Evolutionary conservation across 1,139 yeast species (phyloP).

Genomic region (Tardiomyces depauwii): DNA sequence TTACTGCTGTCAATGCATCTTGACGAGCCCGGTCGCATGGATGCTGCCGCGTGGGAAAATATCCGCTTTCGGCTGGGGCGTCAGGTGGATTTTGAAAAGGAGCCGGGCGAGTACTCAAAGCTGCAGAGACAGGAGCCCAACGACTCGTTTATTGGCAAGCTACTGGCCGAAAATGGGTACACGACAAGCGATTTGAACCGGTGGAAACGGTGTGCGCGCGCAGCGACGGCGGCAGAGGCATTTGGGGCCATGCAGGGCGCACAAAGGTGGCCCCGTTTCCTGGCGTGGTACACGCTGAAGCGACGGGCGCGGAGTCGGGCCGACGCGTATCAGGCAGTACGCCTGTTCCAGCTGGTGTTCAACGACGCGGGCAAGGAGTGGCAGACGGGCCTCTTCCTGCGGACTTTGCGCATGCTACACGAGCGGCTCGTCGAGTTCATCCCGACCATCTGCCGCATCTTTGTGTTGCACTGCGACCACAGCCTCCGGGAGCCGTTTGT

Average conservation of each 20-base stretch:
- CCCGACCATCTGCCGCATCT: conserved; percentile 18
- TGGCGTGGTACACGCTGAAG: conserved; percentile 14
- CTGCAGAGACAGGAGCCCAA: neutral
- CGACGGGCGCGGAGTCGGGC: neutral
- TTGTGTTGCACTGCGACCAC: conserved; percentile 9
- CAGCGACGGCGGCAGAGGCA: conserved; percentile 11
- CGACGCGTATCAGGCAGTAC: neutral
- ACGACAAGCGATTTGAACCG: conserved; percentile 7
- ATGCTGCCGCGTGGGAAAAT: neutral
- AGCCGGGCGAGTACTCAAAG: neutral
- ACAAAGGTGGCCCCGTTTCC: conserved; percentile 18
- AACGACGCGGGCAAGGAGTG: neutral
- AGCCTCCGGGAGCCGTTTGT: conserved; percentile 6
- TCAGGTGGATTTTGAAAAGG: neutral
- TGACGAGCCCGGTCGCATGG: neutral
- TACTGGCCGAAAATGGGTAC: conserved; percentile 10
- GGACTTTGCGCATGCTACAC: conserved; percentile 3
- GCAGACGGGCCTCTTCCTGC: neutral
- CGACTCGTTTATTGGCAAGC: neutral
- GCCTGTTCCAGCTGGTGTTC: neutral
- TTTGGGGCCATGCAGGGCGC: conserved; percentile 11
- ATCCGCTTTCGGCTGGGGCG: neutral
- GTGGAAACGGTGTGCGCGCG: conserved; percentile 16
- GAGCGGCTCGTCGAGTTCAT: conserved; percentile 16
- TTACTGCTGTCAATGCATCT: neutral